Evolutionary conservation across 2,329 filamentous ascomycete genomes (phyloP).

Genomic region (Plectosphaerella plurivora): DNA sequence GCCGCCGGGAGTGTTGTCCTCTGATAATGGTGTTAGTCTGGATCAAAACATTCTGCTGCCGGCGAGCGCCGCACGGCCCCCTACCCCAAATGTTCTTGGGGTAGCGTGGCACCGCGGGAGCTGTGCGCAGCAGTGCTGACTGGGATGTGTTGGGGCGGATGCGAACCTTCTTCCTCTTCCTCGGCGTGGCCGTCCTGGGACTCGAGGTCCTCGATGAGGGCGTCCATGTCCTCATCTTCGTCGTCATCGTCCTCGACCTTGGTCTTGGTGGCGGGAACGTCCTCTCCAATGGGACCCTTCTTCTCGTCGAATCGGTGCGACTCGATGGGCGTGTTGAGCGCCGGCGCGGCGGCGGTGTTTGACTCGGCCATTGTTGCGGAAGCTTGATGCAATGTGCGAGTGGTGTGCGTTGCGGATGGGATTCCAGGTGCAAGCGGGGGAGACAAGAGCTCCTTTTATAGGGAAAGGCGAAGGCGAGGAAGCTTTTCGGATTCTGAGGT

Average conservation of each 20-base stretch:
- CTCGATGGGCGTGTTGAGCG: conserved; percentile 61
- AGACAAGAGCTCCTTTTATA: conserved; percentile 1
- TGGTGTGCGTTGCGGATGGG: not conserved
- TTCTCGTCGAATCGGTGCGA: conserved; percentile 64
- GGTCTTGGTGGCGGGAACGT: conserved; percentile 27
- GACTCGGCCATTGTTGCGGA: conserved; percentile 48
- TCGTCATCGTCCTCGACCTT: conserved; percentile 67
- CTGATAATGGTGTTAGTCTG: conserved; percentile 1
- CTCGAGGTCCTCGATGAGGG: conserved; percentile 82
- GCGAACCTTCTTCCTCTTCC: conserved; percentile 48
- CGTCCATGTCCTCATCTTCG: conserved; percentile 75
- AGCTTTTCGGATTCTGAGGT: not conserved
- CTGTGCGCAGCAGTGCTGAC: no score
- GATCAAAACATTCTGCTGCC: no score
- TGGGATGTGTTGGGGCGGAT: not conserved
- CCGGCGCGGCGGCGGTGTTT: conserved; percentile 46
- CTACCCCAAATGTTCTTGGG: not conserved
- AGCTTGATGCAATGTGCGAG: not conserved
- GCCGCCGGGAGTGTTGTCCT: conserved; percentile 39
- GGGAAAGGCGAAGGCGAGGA: conserved; percentile 1
- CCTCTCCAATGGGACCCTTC: conserved; percentile 30
- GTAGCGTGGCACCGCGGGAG: not conserved
- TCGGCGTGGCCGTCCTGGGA: conserved; percentile 69
- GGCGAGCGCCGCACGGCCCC: no score
- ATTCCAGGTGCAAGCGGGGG: not conserved